Evolutionary conservation across 1,284 basidiomycete genomes (phyloP).

Genomic region (Flammula alnicola): DNA sequence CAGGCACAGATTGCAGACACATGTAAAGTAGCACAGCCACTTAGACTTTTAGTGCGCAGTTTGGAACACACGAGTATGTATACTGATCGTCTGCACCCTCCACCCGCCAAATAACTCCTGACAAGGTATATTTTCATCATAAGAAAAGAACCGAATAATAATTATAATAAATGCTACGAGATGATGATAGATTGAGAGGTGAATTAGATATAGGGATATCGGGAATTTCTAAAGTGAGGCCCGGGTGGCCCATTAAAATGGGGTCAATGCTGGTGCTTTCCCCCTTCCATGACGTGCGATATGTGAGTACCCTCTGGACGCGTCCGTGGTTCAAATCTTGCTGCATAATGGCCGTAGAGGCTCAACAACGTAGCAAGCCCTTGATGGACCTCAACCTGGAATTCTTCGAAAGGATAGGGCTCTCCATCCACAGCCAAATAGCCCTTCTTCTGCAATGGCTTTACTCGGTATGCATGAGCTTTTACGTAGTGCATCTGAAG

Average conservation of each 20-base stretch:
- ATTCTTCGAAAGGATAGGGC: conserved; percentile 77
- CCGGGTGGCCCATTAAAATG: background rate
- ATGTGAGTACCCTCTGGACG: too few relatives aligned
- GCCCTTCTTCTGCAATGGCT: conserved; percentile 61
- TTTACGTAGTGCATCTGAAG: conserved; percentile 81
- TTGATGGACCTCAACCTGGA: conserved; percentile 83
- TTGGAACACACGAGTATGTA: too few relatives aligned
- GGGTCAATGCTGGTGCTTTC: background rate
- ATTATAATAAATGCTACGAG: background rate
- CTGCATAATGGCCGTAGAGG: conserved; percentile 68
- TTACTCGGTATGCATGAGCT: conserved; percentile 76
- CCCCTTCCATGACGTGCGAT: too few relatives aligned
- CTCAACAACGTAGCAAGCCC: conserved; percentile 75
- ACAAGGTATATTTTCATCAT: too few relatives aligned
- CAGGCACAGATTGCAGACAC: too few relatives aligned
- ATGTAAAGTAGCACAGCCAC: too few relatives aligned
- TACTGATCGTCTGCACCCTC: too few relatives aligned
- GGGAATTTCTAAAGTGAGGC: background rate
- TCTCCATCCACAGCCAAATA: conserved; percentile 85
- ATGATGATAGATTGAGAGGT: background rate
- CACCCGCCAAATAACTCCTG: too few relatives aligned
- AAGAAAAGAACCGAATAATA: too few relatives aligned
- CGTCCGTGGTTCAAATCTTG: conserved; percentile 47
- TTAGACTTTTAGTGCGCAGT: too few relatives aligned
- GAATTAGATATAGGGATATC: background rate